Percentiles rank a stretch among this genome's conserved stretches.
Conservation (phyloP, 176 grass and related monocot genomes). For the Cenchrus purpureus region DNA sequence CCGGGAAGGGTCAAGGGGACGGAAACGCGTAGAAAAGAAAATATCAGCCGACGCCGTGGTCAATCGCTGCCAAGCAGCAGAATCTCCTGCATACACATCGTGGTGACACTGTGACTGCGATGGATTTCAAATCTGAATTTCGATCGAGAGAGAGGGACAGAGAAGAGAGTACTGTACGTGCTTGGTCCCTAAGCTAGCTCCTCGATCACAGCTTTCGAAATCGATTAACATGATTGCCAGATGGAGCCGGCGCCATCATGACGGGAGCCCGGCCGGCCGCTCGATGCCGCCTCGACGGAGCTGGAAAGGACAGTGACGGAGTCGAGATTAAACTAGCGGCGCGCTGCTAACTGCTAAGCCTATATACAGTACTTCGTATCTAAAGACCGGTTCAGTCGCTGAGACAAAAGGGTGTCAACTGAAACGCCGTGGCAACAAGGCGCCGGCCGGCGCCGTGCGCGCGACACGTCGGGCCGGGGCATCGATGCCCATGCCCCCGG, state of each 20-base stretch:
- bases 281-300: not conserved
- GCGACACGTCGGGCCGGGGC: not conserved
- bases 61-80: not conserved
- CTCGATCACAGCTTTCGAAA: not conserved
- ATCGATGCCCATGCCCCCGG: not conserved
- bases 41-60: not conserved
- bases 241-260: conserved; percentile 33
- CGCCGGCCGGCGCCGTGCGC: not conserved
- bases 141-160: not conserved
- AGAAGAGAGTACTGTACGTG: not conserved
- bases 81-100: not conserved
- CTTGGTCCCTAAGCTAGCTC: not conserved
- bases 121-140: not conserved
- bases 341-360: not conserved
- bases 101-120: not conserved
- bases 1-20: not conserved
- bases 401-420: not conserved
- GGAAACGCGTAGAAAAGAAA: not conserved
- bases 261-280: not conserved
- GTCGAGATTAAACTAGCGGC: not conserved
- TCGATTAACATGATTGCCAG: conserved; percentile 12
- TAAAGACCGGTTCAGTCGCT: not conserved
- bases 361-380: not conserved
- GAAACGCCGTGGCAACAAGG: not conserved
- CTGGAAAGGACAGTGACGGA: not conserved